Base-by-base conservation (phyloP, 805 yeast species). In the Wickerhamomyces alni region DNA sequence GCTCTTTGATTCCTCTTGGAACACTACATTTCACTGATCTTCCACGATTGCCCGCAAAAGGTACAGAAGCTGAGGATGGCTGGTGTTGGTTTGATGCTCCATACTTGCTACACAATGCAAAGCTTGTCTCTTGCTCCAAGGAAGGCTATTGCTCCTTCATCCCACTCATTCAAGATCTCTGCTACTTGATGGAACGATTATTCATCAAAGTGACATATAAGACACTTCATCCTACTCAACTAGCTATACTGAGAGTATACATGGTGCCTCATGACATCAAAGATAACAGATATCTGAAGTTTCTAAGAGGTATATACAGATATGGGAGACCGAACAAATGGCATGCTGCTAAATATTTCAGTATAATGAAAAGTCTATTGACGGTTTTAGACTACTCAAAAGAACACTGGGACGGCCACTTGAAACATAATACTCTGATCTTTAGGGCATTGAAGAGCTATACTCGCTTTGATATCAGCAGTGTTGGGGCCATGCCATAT, bases 81-180 rank as follows among this genome's bases (percentile, higher is more conserved):
- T 80, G 85, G 84, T 49, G 36, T 36, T 78, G 84, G 85, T 57
- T 76, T 13, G 78, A 76, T 44, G 61, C 73, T 9, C 74, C 74
- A 15, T 62, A 50, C 43, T 53, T 66, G 5, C 38, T 44, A 6
- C 27, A 43, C 2, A 28, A 33, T 13, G 8, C 18, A 4, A 35
- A 32, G 2, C 44, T 35, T 17, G 33, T 35, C 17, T 48, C 45
- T 31, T 38, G 40, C 39, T 7, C 16, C 24, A 10, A 26, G 31
- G 43, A n/a, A 38, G 36, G 34, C 26, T 37, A 15, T 27, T 43
- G 17, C 41, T 56, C 49, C 45, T 52, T 36, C 29, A 38, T 51
- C 7, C 50, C 49, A 1, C 21, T 68, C 0, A 34, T 74, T 5
- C 33, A 43, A 4, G 72, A 71, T 35, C 45, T 79, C 19, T 57